Base-by-base conservation (phyloP, 805 yeast genomes). In the Tetrapisispora namnaoensis region DNA sequence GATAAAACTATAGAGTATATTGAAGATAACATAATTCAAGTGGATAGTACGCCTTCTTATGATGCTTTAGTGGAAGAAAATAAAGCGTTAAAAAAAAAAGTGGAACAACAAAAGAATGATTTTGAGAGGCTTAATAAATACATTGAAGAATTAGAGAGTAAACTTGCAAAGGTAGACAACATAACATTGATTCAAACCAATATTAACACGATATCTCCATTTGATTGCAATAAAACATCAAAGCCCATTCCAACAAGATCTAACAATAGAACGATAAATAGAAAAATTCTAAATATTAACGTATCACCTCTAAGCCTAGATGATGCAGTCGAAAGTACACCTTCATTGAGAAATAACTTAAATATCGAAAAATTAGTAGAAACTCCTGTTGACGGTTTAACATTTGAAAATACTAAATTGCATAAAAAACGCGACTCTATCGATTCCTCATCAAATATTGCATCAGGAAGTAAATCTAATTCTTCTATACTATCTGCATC, bases 241-340 rank as follows among this genome's bases (percentile, higher is more conserved):
- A 55, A 49, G 39, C 51, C 45, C 22, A 38, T 63, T 6, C 75
- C 75, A 9, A 70, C 72, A 32, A 60, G 75, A 48, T 71, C 75
- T 1, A 67, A 68, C 0, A 70, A 70, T 30, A 65, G 74, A 46
- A 53, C 44, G 6, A 41, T 28, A 4, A 41, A 41, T 41, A 28
- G 36, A 41, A 41, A 41, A 30, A 30, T 16, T 10, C 4, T 10
- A 13, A 28, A n/a, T 30, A 17, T 10, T 3, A 14, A 28, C 7
- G 11, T 41, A 16, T 3, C 21, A 8, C 24, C 44, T 16, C 16
- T 41, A 4, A 28, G 28, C 16, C 18, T 30, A 17, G n/a, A 28
- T 41, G 36, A 41, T 11, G 8, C 41, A 20, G 28, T 17, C 8
- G 21, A 38, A 9, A 16, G 3, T 38, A 20, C 18, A 36, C 38